A percentile compares a stretch with the other conserved stretches of the same genome.
These are phyloP conservation scores for Mentha longifolia DNA, from an alignment of 257 asterid genomes.

Conservation along the genomic window DNA sequence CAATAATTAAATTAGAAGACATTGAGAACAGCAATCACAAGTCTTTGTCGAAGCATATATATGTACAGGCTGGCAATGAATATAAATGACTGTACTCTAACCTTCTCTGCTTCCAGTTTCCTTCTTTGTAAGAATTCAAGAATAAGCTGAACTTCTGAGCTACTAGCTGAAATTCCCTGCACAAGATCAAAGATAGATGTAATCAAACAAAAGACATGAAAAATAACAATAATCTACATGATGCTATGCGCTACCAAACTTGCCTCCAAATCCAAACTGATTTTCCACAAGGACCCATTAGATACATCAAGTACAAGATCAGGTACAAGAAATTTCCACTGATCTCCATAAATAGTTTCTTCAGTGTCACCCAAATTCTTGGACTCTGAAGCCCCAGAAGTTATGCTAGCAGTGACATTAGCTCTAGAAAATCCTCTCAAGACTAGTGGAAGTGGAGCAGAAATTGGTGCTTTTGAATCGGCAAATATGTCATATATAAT, in stretches of 20 bases:
- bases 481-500: slow-evolving; percentile 78
- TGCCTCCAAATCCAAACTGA: slow-evolving; percentile 89
- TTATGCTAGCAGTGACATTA: slow-evolving; percentile 39
- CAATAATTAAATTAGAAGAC: slow-evolving; percentile 19
- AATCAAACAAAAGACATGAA: slow-evolving; percentile 35
- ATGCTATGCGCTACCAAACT: slow-evolving; percentile 38
- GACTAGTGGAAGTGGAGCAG: slow-evolving; percentile 95
- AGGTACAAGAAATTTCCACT: slow-evolving; percentile 86
- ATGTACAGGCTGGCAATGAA: slow-evolving; percentile 20
- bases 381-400: slow-evolving; percentile 49
- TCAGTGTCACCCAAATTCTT: slow-evolving; percentile 49
- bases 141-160: slow-evolving; percentile 77
- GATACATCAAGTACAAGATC: slow-evolving; percentile 83
- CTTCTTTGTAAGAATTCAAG: slow-evolving; percentile 94
- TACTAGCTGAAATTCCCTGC: slow-evolving; percentile 95
- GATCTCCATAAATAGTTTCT: slow-evolving; percentile 68
- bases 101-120: slow-evolving; percentile 88
- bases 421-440: slow-evolving; percentile 73
- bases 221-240: slow-evolving; percentile 22
- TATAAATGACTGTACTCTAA: slow-evolving; percentile 35
- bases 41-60: slow-evolving; percentile 2
- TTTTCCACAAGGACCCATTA: slow-evolving; percentile 79
- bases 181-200: slow-evolving; percentile 32
- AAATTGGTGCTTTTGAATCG: slow-evolving; percentile 77
- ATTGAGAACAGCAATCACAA: slow-evolving; percentile 8